Conservation (phyloP, 495 filamentous ascomycete genomes). For the Penicillium alfredii region DNA sequence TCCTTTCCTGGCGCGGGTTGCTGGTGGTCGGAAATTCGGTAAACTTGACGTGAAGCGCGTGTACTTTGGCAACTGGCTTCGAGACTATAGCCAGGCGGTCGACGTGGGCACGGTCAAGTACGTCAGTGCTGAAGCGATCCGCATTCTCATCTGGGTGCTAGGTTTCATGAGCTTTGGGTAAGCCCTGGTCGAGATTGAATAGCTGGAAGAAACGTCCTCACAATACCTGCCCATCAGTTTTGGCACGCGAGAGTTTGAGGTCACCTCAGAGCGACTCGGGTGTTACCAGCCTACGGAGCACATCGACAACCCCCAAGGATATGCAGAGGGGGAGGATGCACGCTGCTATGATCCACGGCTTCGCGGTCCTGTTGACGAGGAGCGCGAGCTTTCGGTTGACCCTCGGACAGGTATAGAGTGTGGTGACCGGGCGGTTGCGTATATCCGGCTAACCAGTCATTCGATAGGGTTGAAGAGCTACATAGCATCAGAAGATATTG, state of each 20-base stretch:
- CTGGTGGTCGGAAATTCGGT: constrained; percentile 78
- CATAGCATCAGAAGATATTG: constrained; percentile 71
- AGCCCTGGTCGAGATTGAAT: neutral
- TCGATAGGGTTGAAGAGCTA: constrained; percentile 77
- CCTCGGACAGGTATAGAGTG: constrained; percentile 52
- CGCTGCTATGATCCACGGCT: constrained; percentile 72
- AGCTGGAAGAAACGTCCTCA: constrained; percentile 40
- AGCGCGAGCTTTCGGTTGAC: constrained; percentile 71
- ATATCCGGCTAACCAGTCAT: constrained; percentile 2
- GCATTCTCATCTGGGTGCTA: constrained; percentile 65
- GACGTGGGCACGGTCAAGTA: constrained; percentile 86
- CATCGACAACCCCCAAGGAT: constrained; percentile 76
- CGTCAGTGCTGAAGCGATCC: constrained; percentile 82
- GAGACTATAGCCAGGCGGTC: constrained; percentile 61
- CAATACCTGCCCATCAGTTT: constrained; percentile 48
- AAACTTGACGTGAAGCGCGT: constrained; percentile 82
- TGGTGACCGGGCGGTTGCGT: neutral
- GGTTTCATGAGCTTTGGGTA: constrained; percentile 54
- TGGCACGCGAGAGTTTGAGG: constrained; percentile 87
- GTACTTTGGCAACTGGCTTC: constrained; percentile 88
- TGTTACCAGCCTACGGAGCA: constrained; percentile 86
- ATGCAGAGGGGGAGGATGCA: constrained; percentile 81
- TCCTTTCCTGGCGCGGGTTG: constrained; percentile 66
- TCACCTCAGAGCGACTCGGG: constrained; percentile 78
- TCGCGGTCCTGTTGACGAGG: constrained; percentile 74